Evolutionary conservation across 129 eudicot genomes (phyloP).

Genomic region (Flaveria bidentis): DNA sequence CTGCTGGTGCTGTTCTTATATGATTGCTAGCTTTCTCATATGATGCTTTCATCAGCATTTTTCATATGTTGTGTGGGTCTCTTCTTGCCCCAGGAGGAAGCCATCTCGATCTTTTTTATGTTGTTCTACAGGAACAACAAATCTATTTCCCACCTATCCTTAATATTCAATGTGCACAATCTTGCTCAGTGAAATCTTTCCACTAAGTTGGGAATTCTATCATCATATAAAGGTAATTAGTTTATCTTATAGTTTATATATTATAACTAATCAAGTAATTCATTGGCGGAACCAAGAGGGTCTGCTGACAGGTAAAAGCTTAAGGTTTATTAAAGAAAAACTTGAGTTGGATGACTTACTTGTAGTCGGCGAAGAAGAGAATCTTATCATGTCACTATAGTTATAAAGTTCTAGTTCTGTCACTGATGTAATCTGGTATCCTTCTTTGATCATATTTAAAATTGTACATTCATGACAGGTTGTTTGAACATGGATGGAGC

Average conservation of each 20-base stretch:
- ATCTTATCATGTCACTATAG: too few relatives aligned
- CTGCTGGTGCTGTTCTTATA: slow-evolving; percentile 40
- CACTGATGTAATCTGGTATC: slow-evolving; percentile 2
- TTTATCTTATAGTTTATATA: slow-evolving; percentile 12
- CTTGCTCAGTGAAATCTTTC: slow-evolving; percentile 24
- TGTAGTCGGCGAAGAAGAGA: too few relatives aligned
- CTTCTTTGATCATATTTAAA: slow-evolving; percentile 11
- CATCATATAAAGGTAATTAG: slow-evolving; percentile 32
- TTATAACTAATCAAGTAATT: slow-evolving; percentile 15
- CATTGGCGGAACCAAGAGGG: too few relatives aligned
- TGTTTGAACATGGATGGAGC: slow-evolving; percentile 33
- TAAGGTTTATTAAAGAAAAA: too few relatives aligned
- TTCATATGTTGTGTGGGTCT: slow-evolving; percentile 46
- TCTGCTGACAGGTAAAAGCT: too few relatives aligned
- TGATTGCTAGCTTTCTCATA: slow-evolving; percentile 39
- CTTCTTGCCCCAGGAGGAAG: slow-evolving; percentile 46
- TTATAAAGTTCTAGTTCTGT: too few relatives aligned
- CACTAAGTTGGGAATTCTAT: slow-evolving; percentile 30
- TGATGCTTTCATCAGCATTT: slow-evolving; percentile 39
- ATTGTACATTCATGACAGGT: slow-evolving; percentile 26
- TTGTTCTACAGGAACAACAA: slow-evolving; percentile 42
- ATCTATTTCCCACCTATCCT: slow-evolving; percentile 32
- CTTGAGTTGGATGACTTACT: too few relatives aligned
- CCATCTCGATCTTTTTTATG: slow-evolving; percentile 32
- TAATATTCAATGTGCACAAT: slow-evolving; percentile 15